Conservation (phyloP, 2,329 filamentous ascomycete species). For the Fusarium agapanthi region DNA sequence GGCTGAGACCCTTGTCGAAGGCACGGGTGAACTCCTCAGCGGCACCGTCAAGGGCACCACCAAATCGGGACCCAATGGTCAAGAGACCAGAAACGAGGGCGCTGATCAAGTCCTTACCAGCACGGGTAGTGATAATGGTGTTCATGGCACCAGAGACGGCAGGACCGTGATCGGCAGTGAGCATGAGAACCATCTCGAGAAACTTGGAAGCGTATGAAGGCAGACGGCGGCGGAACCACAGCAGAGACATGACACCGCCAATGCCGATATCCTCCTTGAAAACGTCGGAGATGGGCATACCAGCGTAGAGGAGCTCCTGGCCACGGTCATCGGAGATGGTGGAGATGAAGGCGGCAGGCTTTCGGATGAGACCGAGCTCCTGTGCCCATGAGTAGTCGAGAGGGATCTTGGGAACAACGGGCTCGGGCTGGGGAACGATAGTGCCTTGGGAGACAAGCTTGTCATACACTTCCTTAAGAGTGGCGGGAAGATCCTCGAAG, state of each 20-base stretch:
- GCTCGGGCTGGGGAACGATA: constrained; percentile 88
- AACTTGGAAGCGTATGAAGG: constrained; percentile 98
- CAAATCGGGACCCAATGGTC: constrained; percentile 97
- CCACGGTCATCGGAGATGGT: constrained; percentile 99
- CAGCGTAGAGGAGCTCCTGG: constrained; percentile 97
- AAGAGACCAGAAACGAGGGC: constrained; percentile 95
- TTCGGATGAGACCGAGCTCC: constrained; percentile 98
- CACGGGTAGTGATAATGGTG: constrained; percentile 99
- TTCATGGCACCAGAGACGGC: constrained; percentile 99
- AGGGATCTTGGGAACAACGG: constrained; percentile 96
- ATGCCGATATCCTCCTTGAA: constrained; percentile 99
- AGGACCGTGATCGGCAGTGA: constrained; percentile 98
- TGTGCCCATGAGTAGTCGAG: constrained; percentile 99
- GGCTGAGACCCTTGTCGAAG: constrained; percentile 96
- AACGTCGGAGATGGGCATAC: constrained; percentile 99
- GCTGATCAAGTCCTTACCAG: constrained; percentile 97
- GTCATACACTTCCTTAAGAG: constrained; percentile 85
- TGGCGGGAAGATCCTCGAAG: constrained; percentile 89
- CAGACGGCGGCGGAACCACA: constrained; percentile 99
- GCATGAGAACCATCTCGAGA: constrained; percentile 99
- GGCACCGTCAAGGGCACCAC: constrained; percentile 96
- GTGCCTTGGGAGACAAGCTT: constrained; percentile 85
- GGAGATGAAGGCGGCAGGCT: constrained; percentile 99
- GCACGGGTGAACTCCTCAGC: constrained; percentile 99
- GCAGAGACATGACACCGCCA: constrained; percentile 98